Conservation (phyloP, 2,329 filamentous ascomycete genomes). For the Huntiella abstrusa region DNA sequence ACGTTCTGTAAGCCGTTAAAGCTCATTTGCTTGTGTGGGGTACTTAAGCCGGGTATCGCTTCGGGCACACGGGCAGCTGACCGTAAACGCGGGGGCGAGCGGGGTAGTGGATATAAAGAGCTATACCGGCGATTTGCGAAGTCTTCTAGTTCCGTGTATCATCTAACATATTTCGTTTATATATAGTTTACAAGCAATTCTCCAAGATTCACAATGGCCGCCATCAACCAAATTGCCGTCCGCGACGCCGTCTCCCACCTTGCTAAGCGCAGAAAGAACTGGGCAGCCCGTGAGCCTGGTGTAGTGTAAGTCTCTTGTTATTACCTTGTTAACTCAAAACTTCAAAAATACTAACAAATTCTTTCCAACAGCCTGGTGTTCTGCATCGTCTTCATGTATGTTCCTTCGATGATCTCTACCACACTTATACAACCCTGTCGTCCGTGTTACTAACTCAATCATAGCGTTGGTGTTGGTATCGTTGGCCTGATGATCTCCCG, state of each 20-base stretch:
- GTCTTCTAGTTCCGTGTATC: too few relatives aligned
- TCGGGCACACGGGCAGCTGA: too few relatives aligned
- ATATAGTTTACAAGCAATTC: too few relatives aligned
- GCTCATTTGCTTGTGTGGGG: too few relatives aligned
- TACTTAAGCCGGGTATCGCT: too few relatives aligned
- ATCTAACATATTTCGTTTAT: too few relatives aligned
- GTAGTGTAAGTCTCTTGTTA: slow-evolving; percentile 16
- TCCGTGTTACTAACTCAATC: slow-evolving; percentile 9
- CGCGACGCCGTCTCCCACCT: slow-evolving; percentile 22
- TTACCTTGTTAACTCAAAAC: not conserved
- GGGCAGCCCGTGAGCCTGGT: slow-evolving; percentile 21
- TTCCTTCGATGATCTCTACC: not conserved
- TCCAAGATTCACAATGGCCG: slow-evolving; percentile 21
- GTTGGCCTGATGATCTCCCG: slow-evolving; percentile 18
- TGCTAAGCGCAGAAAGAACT: slow-evolving; percentile 22
- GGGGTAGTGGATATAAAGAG: too few relatives aligned
- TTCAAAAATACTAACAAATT: slow-evolving; percentile 1
- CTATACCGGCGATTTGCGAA: too few relatives aligned
- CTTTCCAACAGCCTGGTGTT: slow-evolving; percentile 19
- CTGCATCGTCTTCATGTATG: slow-evolving; percentile 22
- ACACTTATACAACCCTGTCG: not conserved
- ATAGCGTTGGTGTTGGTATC: slow-evolving; percentile 19
- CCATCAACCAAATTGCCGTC: slow-evolving; percentile 21
- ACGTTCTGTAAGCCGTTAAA: too few relatives aligned
- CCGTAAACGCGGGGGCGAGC: too few relatives aligned